These are phyloP conservation scores for Phalaenopsis equestris DNA, from an alignment of 106 monocot genomes.

Conservation along the genomic window DNA sequence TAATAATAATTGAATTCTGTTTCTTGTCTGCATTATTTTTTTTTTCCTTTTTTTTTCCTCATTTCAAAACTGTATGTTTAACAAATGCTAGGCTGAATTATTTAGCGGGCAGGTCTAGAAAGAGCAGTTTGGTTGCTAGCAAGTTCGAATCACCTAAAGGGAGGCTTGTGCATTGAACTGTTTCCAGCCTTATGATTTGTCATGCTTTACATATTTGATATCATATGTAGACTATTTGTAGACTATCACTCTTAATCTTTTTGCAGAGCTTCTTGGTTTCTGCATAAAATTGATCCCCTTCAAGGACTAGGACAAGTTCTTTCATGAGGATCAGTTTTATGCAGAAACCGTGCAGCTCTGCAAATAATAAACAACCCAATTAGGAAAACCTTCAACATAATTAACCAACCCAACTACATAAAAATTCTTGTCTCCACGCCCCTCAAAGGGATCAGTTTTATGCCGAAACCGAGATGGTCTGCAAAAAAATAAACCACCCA, in stretches of 20 bases:
- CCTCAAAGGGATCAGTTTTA: no score
- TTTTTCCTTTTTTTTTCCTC: background rate
- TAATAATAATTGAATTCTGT: background rate
- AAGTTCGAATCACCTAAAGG: background rate
- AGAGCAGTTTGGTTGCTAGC: background rate
- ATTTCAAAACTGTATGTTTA: background rate
- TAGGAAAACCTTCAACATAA: no score
- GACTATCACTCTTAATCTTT: background rate
- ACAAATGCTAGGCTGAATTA: no score
- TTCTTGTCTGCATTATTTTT: background rate
- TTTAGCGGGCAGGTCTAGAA: no score
- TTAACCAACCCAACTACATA: no score
- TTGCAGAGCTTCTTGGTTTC: background rate
- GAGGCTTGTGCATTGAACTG: background rate
- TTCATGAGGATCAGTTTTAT: no score
- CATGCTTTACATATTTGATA: background rate
- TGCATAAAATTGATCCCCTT: background rate
- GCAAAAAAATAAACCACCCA: no score
- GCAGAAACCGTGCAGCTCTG: no score
- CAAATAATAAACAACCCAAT: no score
- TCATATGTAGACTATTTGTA: background rate
- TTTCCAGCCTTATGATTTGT: no score
- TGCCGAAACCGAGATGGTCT: no score
- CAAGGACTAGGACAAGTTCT: background rate
- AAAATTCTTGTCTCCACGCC: no score